Base-by-base conservation (phyloP, 805 yeast genomes). In the Saccharomycopsis microspora region DNA sequence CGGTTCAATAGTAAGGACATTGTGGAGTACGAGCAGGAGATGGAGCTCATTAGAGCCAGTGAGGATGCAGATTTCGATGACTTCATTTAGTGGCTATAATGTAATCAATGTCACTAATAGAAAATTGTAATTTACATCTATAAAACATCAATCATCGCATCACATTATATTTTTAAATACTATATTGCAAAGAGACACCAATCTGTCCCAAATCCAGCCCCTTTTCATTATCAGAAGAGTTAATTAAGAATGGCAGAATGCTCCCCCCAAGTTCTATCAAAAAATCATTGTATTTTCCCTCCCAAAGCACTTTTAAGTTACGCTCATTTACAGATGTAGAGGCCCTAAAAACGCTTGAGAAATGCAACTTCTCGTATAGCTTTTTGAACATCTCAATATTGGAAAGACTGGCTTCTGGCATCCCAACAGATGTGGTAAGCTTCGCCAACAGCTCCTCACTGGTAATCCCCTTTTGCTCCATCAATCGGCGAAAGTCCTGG, bases 271-370 rank as follows among this genome's bases (percentile, higher is more conserved):
- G 11, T 10, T 47, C 50, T 3, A 89, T 66, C 45, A 90, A 61
- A 60, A 90, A 84, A 40, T 86, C 94, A 56, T 82, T 80, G 57
- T 76, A 77, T 52, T 83, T 76, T 0, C 97, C 96, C 57, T 85
- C 96, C 96, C 97, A 90, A 41, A 85, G 65, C 4, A 88, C 43
- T 51, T 76, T 78, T 9, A 85, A 56, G 51, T 76, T 71, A 54
- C 70, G 72, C 45, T 80, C 82, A 41, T 76, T 78, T 32, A 86
- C 54, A 41, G 87, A 79, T 0, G 93, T 78, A 47, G 89, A 75
- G 3, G 81, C 64, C 60, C 85, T 88, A 55, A 88, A 62, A 9
- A 86, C 90, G 50, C 85, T 80, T 2, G 80, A 70, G 57, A 80
- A 83, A 42, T 75, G 39, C n/a, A 52, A 36, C 31, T 39, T 47